phyloP scores from a whole-genome alignment of 768 basidiomycete genomes.

The Mycena vitilis region DNA sequence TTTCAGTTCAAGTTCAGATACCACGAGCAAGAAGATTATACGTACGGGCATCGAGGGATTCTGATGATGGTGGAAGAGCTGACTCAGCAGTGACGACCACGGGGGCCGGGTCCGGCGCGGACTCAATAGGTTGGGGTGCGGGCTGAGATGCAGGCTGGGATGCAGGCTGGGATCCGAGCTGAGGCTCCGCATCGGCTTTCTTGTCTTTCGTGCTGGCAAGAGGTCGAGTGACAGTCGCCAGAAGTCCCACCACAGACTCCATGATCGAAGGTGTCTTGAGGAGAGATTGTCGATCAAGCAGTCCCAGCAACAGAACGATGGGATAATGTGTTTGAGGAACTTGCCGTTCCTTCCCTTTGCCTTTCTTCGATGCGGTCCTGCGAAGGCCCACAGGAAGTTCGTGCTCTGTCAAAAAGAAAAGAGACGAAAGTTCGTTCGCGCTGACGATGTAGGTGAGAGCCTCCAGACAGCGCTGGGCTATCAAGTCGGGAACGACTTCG shows the following conservation, averaged over 20 bases:
- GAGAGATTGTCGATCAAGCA: slow-evolving; percentile 88
- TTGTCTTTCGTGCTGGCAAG: slow-evolving; percentile 72
- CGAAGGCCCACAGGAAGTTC: slow-evolving; percentile 87
- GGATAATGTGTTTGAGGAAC: slow-evolving; percentile 87
- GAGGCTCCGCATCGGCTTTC: slow-evolving; percentile 44
- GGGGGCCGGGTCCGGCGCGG: background rate
- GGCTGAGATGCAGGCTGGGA: no score
- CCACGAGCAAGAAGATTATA: background rate
- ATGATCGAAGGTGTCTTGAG: slow-evolving; percentile 91
- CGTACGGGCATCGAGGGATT: slow-evolving; percentile 16
- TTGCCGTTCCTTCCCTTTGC: slow-evolving; percentile 95
- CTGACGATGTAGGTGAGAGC: slow-evolving; percentile 89
- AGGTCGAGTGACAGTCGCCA: slow-evolving; percentile 91
- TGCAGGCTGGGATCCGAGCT: slow-evolving; percentile 26
- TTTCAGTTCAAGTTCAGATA: slow-evolving; percentile 10
- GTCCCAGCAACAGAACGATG: slow-evolving; percentile 86
- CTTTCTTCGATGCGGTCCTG: slow-evolving; percentile 79
- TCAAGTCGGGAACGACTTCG: slow-evolving; percentile 90
- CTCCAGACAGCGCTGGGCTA: slow-evolving; percentile 95
- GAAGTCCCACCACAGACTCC: slow-evolving; percentile 89
- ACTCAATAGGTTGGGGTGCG: background rate
- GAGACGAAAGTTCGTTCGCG: slow-evolving; percentile 83
- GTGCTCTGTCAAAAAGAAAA: slow-evolving; percentile 97
- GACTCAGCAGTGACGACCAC: slow-evolving; percentile 15
- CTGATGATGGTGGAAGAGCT: background rate